A percentile compares a stretch with the other conserved stretches of the same genome.
These are phyloP conservation scores for Penicillium egyptiacum DNA, from an alignment of 495 filamentous ascomycete species.

Conservation along the genomic window DNA sequence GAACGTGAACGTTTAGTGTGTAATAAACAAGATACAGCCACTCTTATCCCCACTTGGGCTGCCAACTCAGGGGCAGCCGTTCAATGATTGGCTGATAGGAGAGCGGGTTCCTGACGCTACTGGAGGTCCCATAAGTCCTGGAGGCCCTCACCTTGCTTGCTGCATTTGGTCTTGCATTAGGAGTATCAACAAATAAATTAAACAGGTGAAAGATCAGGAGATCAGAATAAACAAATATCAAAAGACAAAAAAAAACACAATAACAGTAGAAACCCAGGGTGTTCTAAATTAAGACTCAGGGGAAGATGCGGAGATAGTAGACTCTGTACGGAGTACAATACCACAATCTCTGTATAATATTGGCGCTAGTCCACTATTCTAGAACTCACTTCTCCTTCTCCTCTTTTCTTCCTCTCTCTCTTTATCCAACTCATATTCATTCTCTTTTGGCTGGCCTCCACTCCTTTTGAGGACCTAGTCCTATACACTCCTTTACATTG, in stretches of 20 bases:
- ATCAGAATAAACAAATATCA: not conserved
- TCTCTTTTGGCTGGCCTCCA: conserved; percentile 36
- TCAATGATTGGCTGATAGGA: conserved; percentile 22
- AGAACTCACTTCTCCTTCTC: conserved; percentile 25
- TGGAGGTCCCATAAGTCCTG: not conserved
- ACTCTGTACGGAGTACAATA: conserved; percentile 1
- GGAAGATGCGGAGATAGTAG: conserved; percentile 12
- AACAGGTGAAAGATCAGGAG: not conserved
- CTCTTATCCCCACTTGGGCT: not conserved
- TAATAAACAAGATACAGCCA: conserved; percentile 11
- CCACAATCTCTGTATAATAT: not conserved
- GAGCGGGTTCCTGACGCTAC: conserved; percentile 37
- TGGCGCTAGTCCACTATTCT: conserved; percentile 9
- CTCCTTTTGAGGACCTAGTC: conserved; percentile 30
- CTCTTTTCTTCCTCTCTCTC: conserved; percentile 25
- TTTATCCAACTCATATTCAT: conserved; percentile 22
- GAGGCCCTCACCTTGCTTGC: conserved; percentile 15
- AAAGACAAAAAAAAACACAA: conserved; percentile 2
- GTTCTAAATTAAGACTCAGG: conserved; percentile 16
- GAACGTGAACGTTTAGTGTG: not conserved
- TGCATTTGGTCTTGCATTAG: conserved; percentile 4
- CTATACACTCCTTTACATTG: conserved; percentile 37
- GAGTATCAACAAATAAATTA: conserved; percentile 3
- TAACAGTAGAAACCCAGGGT: not conserved
- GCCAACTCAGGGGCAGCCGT: conserved; percentile 27